phyloP scores from a whole-genome alignment of 805 yeast genomes.

The Wickerhamiella azymoides region DNA sequence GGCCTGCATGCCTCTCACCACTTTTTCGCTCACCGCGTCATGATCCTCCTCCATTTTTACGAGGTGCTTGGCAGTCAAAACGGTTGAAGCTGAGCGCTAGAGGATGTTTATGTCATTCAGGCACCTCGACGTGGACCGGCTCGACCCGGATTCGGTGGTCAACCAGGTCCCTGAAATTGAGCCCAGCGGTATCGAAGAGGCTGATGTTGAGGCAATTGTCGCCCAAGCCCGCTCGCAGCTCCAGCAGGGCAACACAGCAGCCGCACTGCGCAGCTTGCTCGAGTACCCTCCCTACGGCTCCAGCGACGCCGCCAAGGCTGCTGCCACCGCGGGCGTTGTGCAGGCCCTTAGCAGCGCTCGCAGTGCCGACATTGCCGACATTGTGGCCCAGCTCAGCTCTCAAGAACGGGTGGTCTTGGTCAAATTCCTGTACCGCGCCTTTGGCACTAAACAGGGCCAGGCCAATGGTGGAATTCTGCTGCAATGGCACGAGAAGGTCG shows the following conservation, averaged over 20 bases:
- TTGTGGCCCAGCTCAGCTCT: conserved; percentile 44
- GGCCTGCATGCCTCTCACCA: not conserved
- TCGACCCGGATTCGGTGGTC: conserved; percentile 63
- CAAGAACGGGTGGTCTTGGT: conserved; percentile 65
- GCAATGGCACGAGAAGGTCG: conserved; percentile 85
- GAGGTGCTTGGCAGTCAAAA: not conserved
- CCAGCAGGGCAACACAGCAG: conserved; percentile 56
- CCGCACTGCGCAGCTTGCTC: conserved; percentile 52
- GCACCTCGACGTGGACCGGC: conserved; percentile 85
- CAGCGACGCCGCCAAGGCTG: conserved; percentile 38
- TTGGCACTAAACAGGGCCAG: conserved; percentile 45
- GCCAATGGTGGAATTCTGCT: conserved; percentile 78
- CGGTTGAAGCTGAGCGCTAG: not conserved
- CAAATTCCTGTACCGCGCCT: conserved; percentile 75
- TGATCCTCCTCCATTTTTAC: not conserved
- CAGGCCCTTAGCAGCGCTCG: conserved; percentile 58
- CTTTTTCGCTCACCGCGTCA: conserved; percentile 4
- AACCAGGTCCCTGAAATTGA: conserved; percentile 49
- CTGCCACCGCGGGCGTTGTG: conserved; percentile 43
- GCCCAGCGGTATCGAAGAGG: conserved; percentile 37
- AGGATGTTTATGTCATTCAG: conserved; percentile 27
- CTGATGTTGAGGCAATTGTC: conserved; percentile 42
- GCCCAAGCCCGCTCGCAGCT: conserved; percentile 47
- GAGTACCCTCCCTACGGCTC: conserved; percentile 76
- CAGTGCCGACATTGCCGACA: conserved; percentile 48